These are phyloP conservation scores for Saccharomycopsis microspora DNA, from an alignment of 805 yeast species.

Conservation along the genomic window DNA sequence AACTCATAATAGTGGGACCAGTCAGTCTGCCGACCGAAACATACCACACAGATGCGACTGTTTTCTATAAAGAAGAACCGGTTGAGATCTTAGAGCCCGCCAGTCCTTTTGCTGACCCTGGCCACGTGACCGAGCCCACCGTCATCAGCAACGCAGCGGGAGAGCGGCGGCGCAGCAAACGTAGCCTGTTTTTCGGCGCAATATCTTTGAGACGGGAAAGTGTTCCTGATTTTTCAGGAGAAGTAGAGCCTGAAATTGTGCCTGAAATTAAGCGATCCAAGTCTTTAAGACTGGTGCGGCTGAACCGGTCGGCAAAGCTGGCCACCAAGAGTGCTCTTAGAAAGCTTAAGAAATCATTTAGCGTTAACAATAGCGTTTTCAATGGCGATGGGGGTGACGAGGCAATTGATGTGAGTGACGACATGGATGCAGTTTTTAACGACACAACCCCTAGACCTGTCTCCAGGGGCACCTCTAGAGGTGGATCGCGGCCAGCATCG, in stretches of 20 bases:
- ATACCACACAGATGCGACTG: background rate
- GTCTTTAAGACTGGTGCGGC: constrained; percentile 7
- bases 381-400: background rate
- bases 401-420: background rate
- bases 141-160: too few species aligned
- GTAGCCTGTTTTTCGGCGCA: background rate
- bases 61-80: background rate
- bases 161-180: background rate
- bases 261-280: constrained; percentile 4
- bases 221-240: background rate
- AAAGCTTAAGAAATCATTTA: constrained; percentile 12
- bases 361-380: background rate
- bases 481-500: too few species aligned
- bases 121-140: background rate
- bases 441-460: too few species aligned
- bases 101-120: background rate
- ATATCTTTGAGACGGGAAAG: background rate
- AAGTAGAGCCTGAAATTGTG: background rate
- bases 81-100: background rate
- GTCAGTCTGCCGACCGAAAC: background rate
- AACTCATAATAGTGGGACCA: background rate
- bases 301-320: constrained; percentile 1
- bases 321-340: constrained; percentile 7
- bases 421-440: background rate
- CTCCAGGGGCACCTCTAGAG: too few species aligned